Base-by-base conservation (phyloP, 2,329 filamentous ascomycete genomes). In the Thielaviopsis euricoi region DNA sequence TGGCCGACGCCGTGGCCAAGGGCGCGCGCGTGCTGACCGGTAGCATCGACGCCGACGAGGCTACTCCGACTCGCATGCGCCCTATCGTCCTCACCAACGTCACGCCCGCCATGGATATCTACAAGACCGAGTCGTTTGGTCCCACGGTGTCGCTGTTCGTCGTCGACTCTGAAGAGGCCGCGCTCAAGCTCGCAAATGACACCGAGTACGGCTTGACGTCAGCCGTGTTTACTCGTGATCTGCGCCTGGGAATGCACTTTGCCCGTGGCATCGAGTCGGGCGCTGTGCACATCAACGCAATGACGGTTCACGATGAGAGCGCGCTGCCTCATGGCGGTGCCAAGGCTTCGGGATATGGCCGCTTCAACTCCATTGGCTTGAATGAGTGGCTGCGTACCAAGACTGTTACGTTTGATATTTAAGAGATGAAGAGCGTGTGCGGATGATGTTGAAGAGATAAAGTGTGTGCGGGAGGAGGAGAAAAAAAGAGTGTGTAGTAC, bases 141-240 rank as follows among this genome's bases (percentile, higher is more conserved):
- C 87, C 89, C 0, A 81, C 79, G 0, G 85, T 89, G 1, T 82
- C 81, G 17, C 65, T 93, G 21, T 78, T 85, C 15, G 73, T 78
- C 22, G 75, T 90, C 25, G 75, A 81, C n/a, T 74, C 71, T 2
- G 84, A 87, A 52, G 85, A 88, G 33, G 83, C 89, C 62, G 87
- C 86, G 0, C 69, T 93, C 23, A 71, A 74, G 29, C 72, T 91
- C 19, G 86, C 87, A 15, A 94, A 95, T 66, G 86, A 91, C 64
- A 89, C 85, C 1, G 85, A 89, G 54, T 93, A 89, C 66, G 88
- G 88, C 3, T 75, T 94, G 10, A 74, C 76, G 2, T 77, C 81
- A 2, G 78, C 86, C 0, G 78, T 94, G 1, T 94, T 89, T 67
- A 89, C 87, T 0, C 72, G 78, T 63, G 81, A 88, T 66, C 69